A percentile compares a stretch with the other conserved stretches of the same genome.
phyloP scores from a whole-genome alignment of 192 early-diverging fungal genomes.

The Haplosporangium gracile region DNA sequence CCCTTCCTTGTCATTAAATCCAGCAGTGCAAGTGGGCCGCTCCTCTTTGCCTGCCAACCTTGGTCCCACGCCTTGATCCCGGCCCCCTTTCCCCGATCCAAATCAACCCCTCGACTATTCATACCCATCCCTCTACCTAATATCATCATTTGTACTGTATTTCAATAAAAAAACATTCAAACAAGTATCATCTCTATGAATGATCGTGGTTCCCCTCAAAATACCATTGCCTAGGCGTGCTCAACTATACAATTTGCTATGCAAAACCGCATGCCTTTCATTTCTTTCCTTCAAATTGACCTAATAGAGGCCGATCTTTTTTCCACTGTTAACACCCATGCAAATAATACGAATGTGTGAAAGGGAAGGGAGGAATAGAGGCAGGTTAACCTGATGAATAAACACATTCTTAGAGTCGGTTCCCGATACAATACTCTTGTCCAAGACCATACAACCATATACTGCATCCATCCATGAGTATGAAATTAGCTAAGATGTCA shows the following conservation, averaged over 20 bases:
- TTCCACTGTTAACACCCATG: too few relatives aligned
- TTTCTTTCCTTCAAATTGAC: too few relatives aligned
- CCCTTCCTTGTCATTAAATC: slow-evolving; percentile 16
- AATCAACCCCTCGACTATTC: background rate
- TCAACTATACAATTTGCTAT: background rate
- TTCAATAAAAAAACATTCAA: background rate
- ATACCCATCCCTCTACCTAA: background rate
- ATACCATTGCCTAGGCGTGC: background rate
- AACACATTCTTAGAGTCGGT: too few relatives aligned
- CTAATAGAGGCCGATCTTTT: too few relatives aligned
- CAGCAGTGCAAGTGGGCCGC: background rate
- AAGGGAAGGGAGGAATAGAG: too few relatives aligned
- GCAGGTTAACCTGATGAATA: too few relatives aligned
- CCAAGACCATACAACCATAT: too few relatives aligned
- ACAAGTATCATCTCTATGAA: background rate
- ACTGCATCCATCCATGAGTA: too few relatives aligned
- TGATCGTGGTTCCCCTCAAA: background rate
- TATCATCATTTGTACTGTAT: background rate
- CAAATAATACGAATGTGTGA: too few relatives aligned
- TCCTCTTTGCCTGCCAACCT: background rate
- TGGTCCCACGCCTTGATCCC: background rate
- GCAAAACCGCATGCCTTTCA: too few relatives aligned
- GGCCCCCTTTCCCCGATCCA: background rate
- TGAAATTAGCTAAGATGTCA: too few relatives aligned
- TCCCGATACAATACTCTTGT: too few relatives aligned